Evolutionary conservation across 2,329 filamentous ascomycete genomes (phyloP).

Genomic region (Elsinoe australis): DNA sequence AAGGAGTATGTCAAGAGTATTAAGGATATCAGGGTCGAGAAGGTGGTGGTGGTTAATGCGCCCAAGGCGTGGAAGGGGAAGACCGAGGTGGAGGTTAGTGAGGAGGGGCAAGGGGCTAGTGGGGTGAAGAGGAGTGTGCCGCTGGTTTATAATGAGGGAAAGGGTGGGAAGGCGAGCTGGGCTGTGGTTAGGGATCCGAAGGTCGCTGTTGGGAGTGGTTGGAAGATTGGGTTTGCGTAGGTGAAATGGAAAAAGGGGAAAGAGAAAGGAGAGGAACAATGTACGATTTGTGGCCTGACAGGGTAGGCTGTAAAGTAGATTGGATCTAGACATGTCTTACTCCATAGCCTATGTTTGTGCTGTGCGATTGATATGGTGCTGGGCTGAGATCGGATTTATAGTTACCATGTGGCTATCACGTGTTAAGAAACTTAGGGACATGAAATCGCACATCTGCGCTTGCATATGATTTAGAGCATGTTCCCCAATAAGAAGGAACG

Average conservation of each 20-base stretch:
- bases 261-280: not conserved
- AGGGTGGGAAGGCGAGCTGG: slow-evolving; percentile 51
- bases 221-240: slow-evolving; percentile 51
- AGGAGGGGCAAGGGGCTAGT: slow-evolving; percentile 43
- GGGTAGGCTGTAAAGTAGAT: not conserved
- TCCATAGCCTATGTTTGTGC: too few relatives aligned
- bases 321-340: too few relatives aligned
- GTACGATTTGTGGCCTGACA: not conserved
- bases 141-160: slow-evolving; percentile 51
- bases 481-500: too few relatives aligned
- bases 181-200: slow-evolving; percentile 57
- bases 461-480: too few relatives aligned
- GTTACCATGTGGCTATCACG: too few relatives aligned
- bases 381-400: too few relatives aligned
- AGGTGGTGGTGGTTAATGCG: slow-evolving; percentile 74
- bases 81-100: slow-evolving; percentile 57
- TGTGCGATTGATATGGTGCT: too few relatives aligned
- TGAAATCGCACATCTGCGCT: too few relatives aligned
- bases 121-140: slow-evolving; percentile 43
- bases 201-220: slow-evolving; percentile 54
- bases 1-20: slow-evolving; percentile 73
- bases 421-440: too few relatives aligned
- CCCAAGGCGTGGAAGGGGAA: slow-evolving; percentile 63
- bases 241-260: not conserved
- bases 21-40: slow-evolving; percentile 70